Evolutionary conservation across 2,329 filamentous ascomycete genomes (phyloP), one percentile per base, ranked within the genome.

Genomic region (Pseudogymnoascus sp.): DNA sequence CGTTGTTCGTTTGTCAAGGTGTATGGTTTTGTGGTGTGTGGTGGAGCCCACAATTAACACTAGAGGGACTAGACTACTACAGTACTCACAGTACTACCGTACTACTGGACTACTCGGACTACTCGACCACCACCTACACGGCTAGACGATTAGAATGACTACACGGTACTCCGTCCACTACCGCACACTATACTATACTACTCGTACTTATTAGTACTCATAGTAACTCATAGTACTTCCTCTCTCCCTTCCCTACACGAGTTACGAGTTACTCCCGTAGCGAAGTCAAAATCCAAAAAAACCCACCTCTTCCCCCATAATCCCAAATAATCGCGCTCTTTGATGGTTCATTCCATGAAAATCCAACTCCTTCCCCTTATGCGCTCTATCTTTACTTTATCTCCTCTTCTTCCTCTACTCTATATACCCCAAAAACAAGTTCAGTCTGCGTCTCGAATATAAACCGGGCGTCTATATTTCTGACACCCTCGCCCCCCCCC

Each of bases 181-280:
- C 45, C 45, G 9, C 33, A 9, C 25, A 19, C 25, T 52, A 52
- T 52, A 52, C 45, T 16, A 19, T 9, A 52, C 25, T 52, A 52
- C 8, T 30, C 14, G 23, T 52, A 52, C 42, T 49, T 45, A 23
- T 45, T 49, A 23, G 19, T 42, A 42, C 39, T 42, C 36, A 16
- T 38, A 38, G 4, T 38, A n/a, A 45, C 41, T 45, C 5, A n/a
- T n/a, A 28, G 22, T 49, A 41, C 38, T 16, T 7, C n/a, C 6
- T n/a, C 11, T 2, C 3, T 8, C 38, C 12, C 36, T 22, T 42
- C n/a, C 16, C 16, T 42, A 42, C 41, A 42, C 41, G 41, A 42
- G 45, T 52, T 52, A 42, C 41, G 41, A 42, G 45, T 52, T 52
- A 52, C 45, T 52, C 45, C 45, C 45, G 45, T 52, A 52, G 25